Percentiles rank a stretch among this genome's conserved stretches.
These are phyloP conservation scores for Chalciporus piperatoides DNA, from an alignment of 1,284 basidiomycete species.

Conservation along the genomic window DNA sequence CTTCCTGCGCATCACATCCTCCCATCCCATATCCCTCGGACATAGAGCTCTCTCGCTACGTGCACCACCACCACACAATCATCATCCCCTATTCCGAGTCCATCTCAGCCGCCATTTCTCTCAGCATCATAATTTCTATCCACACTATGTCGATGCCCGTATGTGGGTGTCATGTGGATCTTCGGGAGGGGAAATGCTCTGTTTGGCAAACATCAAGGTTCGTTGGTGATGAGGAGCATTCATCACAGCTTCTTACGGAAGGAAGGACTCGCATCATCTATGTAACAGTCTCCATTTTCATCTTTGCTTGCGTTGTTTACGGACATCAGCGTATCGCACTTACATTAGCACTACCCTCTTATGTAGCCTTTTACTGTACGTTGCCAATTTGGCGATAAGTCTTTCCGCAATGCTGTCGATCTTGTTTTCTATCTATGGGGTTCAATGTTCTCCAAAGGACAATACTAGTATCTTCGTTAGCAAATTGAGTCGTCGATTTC, in stretches of 20 bases:
- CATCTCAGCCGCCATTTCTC: neutral
- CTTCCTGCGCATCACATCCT: neutral
- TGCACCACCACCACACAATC: neutral
- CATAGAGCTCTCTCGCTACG: neutral
- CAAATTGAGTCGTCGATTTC: neutral
- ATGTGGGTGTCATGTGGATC: slow-evolving; percentile 1
- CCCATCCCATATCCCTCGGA: neutral
- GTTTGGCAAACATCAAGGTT: slow-evolving; percentile 8
- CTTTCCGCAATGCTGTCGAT: slow-evolving; percentile 1
- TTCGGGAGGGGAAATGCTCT: slow-evolving; percentile 1
- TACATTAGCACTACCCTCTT: slow-evolving; percentile 5
- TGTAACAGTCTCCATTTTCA: slow-evolving; percentile 11
- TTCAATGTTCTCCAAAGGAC: neutral
- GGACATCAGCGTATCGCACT: slow-evolving; percentile 3
- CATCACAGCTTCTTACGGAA: slow-evolving; percentile 21
- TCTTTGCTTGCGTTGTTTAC: slow-evolving; percentile 8
- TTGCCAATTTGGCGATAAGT: slow-evolving; percentile 9
- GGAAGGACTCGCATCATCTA: slow-evolving; percentile 20
- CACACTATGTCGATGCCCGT: slow-evolving; percentile 5
- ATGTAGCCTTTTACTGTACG: slow-evolving; percentile 21
- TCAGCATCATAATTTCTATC: slow-evolving; percentile 7
- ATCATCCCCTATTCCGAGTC: neutral
- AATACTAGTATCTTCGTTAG: neutral
- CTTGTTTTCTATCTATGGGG: neutral
- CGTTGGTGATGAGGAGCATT: slow-evolving; percentile 6